Base-by-base conservation (phyloP, 495 filamentous ascomycete species). In the Cryomyces minteri region DNA sequence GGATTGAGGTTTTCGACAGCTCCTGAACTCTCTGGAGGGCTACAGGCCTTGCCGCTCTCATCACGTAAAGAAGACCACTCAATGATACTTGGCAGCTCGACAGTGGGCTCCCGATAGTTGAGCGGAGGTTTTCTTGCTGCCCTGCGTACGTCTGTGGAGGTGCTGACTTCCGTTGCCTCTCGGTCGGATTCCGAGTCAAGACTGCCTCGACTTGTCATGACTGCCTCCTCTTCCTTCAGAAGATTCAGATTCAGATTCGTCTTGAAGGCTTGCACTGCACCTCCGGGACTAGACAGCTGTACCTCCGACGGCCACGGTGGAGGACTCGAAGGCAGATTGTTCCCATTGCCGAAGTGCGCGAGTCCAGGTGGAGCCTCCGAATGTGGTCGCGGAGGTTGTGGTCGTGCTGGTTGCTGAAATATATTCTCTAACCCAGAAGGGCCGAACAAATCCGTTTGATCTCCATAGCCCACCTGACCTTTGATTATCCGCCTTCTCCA, bases 381-480 rank as follows among this genome's bases (percentile, higher is more conserved):
- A 32, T 62, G 62, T 31, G 56, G 62, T 44, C 56, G 50, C n/a
- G 57, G 58, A 30, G 59, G 52, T 5, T 61, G 57, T 4, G 51
- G 54, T 11, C 54, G 62, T 1, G 64, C 63, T 0, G 84, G 88
- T 10, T 82, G 85, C 45, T 80, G 84, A 62, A 99, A 99, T 12
- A 98, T 88, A 48, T 77, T 84, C 60, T 95, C 87, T 25, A 99
- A 65, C 0, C 84, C 81, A 42, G 84, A 82, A 1, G 88, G 85
- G 45, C 79, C 88, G 57, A 99, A 96, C 33, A 99, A 63, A 57
- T 96, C 90, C 44, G 72, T 70, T 55, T 87, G 81, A 48, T 88
- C 85, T 2, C 79, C 80, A 48, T 77, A 77, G 1, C 73, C 74
- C 36, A 83, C 62, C 31, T 88, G 74, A 12, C 85, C 85, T 39